These are phyloP conservation scores for Trichoderma koningii DNA, from an alignment of 2,329 filamentous ascomycete genomes.

Conservation along the genomic window DNA sequence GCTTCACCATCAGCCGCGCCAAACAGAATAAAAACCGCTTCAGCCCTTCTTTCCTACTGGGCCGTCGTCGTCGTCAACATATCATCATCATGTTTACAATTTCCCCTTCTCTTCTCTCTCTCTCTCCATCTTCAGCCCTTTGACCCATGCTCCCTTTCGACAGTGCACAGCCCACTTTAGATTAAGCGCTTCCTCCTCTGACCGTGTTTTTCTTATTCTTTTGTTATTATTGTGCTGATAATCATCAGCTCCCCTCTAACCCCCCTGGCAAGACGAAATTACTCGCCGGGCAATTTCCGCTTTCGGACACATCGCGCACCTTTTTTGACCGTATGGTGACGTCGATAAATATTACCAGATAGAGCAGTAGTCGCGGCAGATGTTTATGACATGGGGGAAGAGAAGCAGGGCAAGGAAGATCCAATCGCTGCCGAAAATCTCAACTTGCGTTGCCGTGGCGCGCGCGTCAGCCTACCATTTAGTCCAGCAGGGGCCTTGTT, in stretches of 20 bases:
- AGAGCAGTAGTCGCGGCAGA: conserved; percentile 13
- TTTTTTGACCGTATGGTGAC: conserved; percentile 6
- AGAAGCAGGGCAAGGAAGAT: too few species aligned
- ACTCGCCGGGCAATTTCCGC: conserved; percentile 21
- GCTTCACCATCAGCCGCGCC: too few species aligned
- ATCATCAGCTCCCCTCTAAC: conserved; percentile 3
- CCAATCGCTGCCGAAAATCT: neutral
- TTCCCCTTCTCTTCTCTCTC: too few species aligned
- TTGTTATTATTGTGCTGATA: conserved; percentile 17
- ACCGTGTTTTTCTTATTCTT: neutral
- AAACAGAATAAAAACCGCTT: too few species aligned
- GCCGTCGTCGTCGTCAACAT: too few species aligned
- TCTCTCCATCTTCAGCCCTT: too few species aligned
- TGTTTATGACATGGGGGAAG: neutral
- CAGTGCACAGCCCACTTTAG: conserved; percentile 3
- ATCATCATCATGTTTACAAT: too few species aligned
- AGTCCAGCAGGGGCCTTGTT: neutral
- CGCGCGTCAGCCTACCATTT: conserved; percentile 18
- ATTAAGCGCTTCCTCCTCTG: neutral
- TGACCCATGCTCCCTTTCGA: neutral
- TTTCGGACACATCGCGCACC: neutral
- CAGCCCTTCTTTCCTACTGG: too few species aligned
- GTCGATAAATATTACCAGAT: conserved; percentile 23
- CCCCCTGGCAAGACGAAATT: conserved; percentile 10
- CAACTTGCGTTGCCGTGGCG: conserved; percentile 18